A percentile compares a stretch with the other conserved stretches of the same genome.
phyloP scores from a whole-genome alignment of 2,329 filamentous ascomycete genomes.

The Ophiostoma ips region DNA sequence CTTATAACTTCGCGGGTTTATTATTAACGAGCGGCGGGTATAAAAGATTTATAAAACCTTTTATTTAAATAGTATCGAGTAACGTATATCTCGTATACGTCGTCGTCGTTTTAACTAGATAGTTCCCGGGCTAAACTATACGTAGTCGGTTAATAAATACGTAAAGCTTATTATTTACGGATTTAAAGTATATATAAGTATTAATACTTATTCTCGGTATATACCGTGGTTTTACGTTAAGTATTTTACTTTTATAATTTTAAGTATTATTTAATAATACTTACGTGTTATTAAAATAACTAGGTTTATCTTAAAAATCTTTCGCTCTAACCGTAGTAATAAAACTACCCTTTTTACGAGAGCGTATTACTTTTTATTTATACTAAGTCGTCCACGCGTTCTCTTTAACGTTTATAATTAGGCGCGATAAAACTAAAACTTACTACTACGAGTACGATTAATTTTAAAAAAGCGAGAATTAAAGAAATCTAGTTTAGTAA shows the following conservation, averaged over 20 bases:
- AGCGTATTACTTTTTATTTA: constrained; percentile 1
- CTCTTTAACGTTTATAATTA: neutral
- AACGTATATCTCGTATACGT: no score
- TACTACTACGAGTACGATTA: neutral
- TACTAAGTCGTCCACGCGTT: neutral
- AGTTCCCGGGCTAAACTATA: no score
- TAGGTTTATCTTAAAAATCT: no score
- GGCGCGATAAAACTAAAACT: neutral
- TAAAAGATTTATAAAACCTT: neutral
- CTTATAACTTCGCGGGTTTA: no score
- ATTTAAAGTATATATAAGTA: neutral
- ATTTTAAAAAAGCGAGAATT: neutral
- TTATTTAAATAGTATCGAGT: no score
- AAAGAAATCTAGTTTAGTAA: neutral
- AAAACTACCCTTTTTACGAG: neutral
- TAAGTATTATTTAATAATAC: neutral
- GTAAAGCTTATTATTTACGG: neutral
- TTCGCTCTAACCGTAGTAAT: neutral
- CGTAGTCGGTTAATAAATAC: neutral
- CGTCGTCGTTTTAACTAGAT: no score
- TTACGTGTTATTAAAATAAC: neutral
- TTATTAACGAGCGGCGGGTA: no score
- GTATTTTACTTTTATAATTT: neutral
- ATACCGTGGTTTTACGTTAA: no score
- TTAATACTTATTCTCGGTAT: no score